Percentiles rank a stretch among this genome's conserved stretches.
Evolutionary conservation across 1,284 basidiomycete genomes (phyloP).

Genomic region (Agaricales sp.): DNA sequence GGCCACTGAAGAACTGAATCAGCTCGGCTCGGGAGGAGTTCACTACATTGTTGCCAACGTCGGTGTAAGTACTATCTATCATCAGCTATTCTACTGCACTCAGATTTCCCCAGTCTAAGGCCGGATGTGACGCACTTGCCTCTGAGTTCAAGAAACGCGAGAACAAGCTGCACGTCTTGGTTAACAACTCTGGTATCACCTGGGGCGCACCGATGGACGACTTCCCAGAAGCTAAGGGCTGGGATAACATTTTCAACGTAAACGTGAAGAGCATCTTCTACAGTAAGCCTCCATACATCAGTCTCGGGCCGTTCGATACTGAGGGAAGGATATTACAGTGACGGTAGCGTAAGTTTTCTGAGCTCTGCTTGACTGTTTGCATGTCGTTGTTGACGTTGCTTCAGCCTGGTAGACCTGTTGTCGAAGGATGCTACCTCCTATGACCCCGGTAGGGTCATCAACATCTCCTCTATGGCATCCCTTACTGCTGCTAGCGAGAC

Average conservation of each 20-base stretch:
- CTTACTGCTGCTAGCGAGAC: slow-evolving; percentile 45
- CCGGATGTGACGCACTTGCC: slow-evolving; percentile 72
- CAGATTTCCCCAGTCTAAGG: slow-evolving; percentile 45
- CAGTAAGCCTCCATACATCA: slow-evolving; percentile 30
- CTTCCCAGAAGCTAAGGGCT: slow-evolving; percentile 73
- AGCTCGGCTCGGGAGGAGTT: slow-evolving; percentile 46
- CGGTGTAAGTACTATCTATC: slow-evolving; percentile 31
- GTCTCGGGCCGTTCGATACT: neutral
- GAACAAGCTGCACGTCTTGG: slow-evolving; percentile 62
- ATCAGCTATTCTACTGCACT: slow-evolving; percentile 1
- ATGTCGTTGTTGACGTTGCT: slow-evolving; percentile 5
- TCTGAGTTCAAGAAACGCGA: slow-evolving; percentile 60
- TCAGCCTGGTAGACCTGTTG: slow-evolving; percentile 52
- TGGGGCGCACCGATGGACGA: slow-evolving; percentile 72
- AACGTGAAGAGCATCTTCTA: slow-evolving; percentile 81
- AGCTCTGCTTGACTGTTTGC: too few relatives aligned
- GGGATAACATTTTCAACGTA: slow-evolving; percentile 73
- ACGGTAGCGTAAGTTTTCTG: slow-evolving; percentile 49
- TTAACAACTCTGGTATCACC: slow-evolving; percentile 74
- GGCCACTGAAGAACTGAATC: slow-evolving; percentile 52
- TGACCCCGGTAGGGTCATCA: slow-evolving; percentile 71
- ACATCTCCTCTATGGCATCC: slow-evolving; percentile 71
- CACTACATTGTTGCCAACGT: slow-evolving; percentile 69
- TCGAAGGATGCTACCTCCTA: slow-evolving; percentile 53
- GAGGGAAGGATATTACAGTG: too few relatives aligned